phyloP scores from a whole-genome alignment of 169 alveolate genomes.

The Babesia gibsoni region DNA sequence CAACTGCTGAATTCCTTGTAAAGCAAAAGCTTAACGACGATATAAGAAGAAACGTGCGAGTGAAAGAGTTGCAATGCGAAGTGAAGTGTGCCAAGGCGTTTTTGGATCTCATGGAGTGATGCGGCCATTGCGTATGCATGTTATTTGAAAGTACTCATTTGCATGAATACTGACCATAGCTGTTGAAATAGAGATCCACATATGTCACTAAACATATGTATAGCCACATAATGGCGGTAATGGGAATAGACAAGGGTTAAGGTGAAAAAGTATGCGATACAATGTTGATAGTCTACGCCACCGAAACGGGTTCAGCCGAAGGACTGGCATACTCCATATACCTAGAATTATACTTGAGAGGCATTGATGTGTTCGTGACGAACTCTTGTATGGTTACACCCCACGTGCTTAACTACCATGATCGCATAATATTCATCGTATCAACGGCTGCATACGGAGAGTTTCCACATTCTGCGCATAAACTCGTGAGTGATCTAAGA shows the following conservation, averaged over 20 bases:
- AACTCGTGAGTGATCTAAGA: slow-evolving; percentile 1
- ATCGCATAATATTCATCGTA: slow-evolving; percentile 36
- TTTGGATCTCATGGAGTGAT: slow-evolving; percentile 14
- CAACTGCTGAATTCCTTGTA: slow-evolving; percentile 41
- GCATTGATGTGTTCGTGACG: slow-evolving; percentile 14
- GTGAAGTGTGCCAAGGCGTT: slow-evolving; percentile 56
- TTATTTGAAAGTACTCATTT: too few relatives aligned
- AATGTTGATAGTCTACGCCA: slow-evolving; percentile 43
- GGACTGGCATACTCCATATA: slow-evolving; percentile 51
- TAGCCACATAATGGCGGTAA: too few relatives aligned
- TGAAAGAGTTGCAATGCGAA: slow-evolving; percentile 50
- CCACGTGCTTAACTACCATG: background rate
- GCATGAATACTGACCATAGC: too few relatives aligned
- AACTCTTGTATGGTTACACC: slow-evolving; percentile 10
- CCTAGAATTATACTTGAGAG: slow-evolving; percentile 8
- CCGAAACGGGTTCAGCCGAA: slow-evolving; percentile 60
- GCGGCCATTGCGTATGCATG: too few relatives aligned
- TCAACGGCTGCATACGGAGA: slow-evolving; percentile 65
- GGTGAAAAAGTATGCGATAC: too few relatives aligned
- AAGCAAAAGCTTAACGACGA: slow-evolving; percentile 44
- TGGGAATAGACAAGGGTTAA: too few relatives aligned
- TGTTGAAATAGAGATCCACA: too few relatives aligned
- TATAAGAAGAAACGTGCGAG: slow-evolving; percentile 30
- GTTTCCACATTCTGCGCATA: slow-evolving; percentile 39
- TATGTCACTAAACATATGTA: too few relatives aligned